Conservation (phyloP, 148 eudicot species). For the Rhododendron kiyosumense region DNA sequence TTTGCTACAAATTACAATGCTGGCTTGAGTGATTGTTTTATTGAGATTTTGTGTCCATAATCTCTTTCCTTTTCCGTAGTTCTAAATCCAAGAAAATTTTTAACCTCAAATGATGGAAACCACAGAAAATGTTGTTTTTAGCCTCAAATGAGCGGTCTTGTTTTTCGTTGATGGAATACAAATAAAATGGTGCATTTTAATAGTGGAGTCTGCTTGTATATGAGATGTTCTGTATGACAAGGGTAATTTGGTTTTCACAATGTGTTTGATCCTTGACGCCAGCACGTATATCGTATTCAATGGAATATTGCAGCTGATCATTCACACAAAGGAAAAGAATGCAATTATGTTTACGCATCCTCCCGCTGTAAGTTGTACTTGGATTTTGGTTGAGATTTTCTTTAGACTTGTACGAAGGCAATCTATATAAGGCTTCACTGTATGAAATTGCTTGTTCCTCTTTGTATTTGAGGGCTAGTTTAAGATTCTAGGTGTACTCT, state of each 20-base stretch:
- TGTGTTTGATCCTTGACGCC: constrained; percentile 59
- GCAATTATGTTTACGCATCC: constrained; percentile 90
- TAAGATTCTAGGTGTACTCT: not conserved
- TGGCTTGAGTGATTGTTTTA: not conserved
- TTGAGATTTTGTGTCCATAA: not conserved
- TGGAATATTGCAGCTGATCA: constrained; percentile 71
- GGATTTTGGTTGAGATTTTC: constrained; percentile 5
- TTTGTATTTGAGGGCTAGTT: not conserved
- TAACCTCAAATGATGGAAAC: constrained; percentile 3
- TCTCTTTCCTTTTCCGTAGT: not conserved
- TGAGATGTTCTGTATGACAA: not conserved
- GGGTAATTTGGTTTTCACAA: not conserved
- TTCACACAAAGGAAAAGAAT: constrained; percentile 80
- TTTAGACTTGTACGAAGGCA: not conserved
- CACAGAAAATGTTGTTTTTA: not conserved
- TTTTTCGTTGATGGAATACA: not conserved
- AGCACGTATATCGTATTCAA: constrained; percentile 76
- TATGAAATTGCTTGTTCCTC: not conserved
- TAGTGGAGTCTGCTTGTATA: not conserved
- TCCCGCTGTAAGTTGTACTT: constrained; percentile 55
- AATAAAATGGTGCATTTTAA: not conserved
- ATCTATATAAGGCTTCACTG: not conserved
- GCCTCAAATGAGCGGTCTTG: not conserved
- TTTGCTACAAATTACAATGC: not conserved
- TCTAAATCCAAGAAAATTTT: not conserved